phyloP scores from a whole-genome alignment of 2,329 filamentous ascomycete species.

The Myriosclerotinia scirpicola region DNA sequence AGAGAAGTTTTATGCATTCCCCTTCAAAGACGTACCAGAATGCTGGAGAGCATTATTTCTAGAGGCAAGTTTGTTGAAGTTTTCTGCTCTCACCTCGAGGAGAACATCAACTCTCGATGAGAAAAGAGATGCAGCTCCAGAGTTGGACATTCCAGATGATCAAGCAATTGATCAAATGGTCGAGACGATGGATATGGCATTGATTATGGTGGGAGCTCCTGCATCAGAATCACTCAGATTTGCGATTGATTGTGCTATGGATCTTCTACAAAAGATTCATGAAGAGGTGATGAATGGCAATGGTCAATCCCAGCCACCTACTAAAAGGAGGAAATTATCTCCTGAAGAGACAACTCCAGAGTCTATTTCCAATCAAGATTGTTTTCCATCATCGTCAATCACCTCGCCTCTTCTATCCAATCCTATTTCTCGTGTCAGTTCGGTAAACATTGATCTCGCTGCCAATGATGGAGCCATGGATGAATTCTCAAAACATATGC shows the following conservation, averaged over 20 bases:
- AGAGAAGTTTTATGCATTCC: slow-evolving; percentile 67
- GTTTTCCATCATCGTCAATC: slow-evolving; percentile 31
- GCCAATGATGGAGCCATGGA: slow-evolving; percentile 53
- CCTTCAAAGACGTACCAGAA: slow-evolving; percentile 63
- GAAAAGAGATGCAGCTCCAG: not conserved
- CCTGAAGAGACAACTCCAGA: not conserved
- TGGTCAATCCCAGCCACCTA: not conserved
- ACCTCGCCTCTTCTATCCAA: slow-evolving; percentile 47
- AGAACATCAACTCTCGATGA: slow-evolving; percentile 23
- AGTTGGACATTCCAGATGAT: not conserved
- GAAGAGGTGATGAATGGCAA: not conserved
- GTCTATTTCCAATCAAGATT: slow-evolving; percentile 2
- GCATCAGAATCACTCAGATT: slow-evolving; percentile 12
- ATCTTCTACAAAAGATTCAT: slow-evolving; percentile 60
- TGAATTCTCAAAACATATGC: slow-evolving; percentile 62
- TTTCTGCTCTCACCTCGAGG: slow-evolving; percentile 43
- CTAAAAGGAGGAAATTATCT: slow-evolving; percentile 33
- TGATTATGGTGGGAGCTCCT: slow-evolving; percentile 39
- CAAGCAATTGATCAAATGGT: slow-evolving; percentile 36
- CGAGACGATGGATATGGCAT: slow-evolving; percentile 38
- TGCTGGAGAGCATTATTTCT: slow-evolving; percentile 73
- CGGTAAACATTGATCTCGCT: not conserved
- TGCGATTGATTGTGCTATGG: slow-evolving; percentile 58
- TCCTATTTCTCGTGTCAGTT: slow-evolving; percentile 43
- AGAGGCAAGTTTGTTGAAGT: slow-evolving; percentile 66